Conservation (phyloP, 1,139 yeast species). For the Yamadazyma diddensiae region DNA sequence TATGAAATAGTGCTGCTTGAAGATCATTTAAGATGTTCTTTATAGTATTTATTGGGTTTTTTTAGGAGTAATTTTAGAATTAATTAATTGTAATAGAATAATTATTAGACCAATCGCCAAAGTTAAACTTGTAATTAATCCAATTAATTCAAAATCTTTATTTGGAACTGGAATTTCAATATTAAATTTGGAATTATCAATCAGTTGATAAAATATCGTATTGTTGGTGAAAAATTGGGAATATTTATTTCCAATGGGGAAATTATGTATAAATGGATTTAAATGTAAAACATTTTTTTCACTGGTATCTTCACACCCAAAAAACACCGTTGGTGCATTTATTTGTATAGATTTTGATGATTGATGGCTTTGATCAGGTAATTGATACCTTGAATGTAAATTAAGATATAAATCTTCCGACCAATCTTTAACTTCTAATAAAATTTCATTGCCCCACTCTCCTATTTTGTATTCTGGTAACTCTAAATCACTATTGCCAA, state of each 20-base stretch:
- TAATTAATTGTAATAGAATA: slow-evolving; percentile 11
- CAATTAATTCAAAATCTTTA: slow-evolving; percentile 11
- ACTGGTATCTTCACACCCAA: slow-evolving; percentile 33
- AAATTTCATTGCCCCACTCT: slow-evolving; percentile 43
- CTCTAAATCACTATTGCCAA: slow-evolving; percentile 39
- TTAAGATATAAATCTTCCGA: slow-evolving; percentile 21
- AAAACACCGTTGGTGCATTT: slow-evolving; percentile 26
- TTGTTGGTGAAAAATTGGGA: slow-evolving; percentile 39
- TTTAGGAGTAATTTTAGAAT: slow-evolving; percentile 3
- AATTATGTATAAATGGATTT: slow-evolving; percentile 38
- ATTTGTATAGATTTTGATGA: slow-evolving; percentile 7
- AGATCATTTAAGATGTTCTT: slow-evolving; percentile 11
- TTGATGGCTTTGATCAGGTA: slow-evolving; percentile 19
- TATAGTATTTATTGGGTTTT: slow-evolving; percentile 2
- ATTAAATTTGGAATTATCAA: slow-evolving; percentile 5
- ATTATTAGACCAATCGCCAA: slow-evolving; percentile 13
- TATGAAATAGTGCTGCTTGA: slow-evolving; percentile 16
- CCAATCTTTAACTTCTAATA: slow-evolving; percentile 24
- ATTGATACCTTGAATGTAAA: slow-evolving; percentile 40
- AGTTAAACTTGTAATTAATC: slow-evolving; percentile 12
- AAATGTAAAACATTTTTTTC: slow-evolving; percentile 23
- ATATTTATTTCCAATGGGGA: slow-evolving; percentile 32
- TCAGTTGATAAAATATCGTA: slow-evolving; percentile 40
- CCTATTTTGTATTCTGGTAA: slow-evolving; percentile 38
- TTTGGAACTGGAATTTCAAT: slow-evolving; percentile 13